A percentile compares a stretch with the other conserved stretches of the same genome.
Evolutionary conservation across 169 alveolate genomes (phyloP).

Genomic region (Cryptosporidium canis): DNA sequence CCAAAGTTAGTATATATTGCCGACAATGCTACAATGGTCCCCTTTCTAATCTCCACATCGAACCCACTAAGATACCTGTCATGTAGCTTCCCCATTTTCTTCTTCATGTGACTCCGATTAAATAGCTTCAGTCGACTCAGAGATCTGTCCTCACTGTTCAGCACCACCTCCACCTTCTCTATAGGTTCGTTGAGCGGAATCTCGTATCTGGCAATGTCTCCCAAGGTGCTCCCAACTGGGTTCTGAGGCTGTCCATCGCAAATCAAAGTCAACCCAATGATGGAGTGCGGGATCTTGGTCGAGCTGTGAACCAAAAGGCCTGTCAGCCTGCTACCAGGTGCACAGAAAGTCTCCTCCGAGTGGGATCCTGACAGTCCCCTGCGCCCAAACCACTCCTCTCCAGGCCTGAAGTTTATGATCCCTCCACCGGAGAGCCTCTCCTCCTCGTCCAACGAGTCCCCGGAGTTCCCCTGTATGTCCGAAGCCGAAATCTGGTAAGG

Average conservation of each 20-base stretch:
- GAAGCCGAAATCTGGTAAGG: constrained; percentile 55
- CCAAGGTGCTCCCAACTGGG: constrained; percentile 71
- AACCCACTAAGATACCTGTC: constrained; percentile 51
- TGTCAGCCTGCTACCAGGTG: constrained; percentile 57
- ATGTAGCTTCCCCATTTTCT: constrained; percentile 59
- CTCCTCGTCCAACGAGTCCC: constrained; percentile 3
- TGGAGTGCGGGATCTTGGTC: constrained; percentile 5
- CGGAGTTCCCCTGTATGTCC: neutral
- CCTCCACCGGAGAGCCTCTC: constrained; percentile 14
- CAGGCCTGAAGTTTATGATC: constrained; percentile 48
- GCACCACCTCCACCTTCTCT: constrained; percentile 54
- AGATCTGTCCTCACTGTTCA: constrained; percentile 61
- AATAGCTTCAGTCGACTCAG: constrained; percentile 26
- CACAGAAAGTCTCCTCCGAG: constrained; percentile 48
- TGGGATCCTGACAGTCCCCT: constrained; percentile 34
- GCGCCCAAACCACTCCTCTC: constrained; percentile 70
- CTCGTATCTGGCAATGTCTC: constrained; percentile 58
- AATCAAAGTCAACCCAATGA: constrained; percentile 63
- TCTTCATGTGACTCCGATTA: constrained; percentile 41
- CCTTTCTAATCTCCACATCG: constrained; percentile 54
- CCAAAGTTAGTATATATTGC: constrained; percentile 63
- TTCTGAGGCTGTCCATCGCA: constrained; percentile 53
- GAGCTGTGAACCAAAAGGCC: constrained; percentile 46
- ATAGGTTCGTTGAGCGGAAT: constrained; percentile 65
- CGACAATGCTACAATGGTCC: constrained; percentile 48